These are phyloP conservation scores for Solanum habrochaites DNA, from an alignment of 257 asterid genomes.

Conservation along the genomic window DNA sequence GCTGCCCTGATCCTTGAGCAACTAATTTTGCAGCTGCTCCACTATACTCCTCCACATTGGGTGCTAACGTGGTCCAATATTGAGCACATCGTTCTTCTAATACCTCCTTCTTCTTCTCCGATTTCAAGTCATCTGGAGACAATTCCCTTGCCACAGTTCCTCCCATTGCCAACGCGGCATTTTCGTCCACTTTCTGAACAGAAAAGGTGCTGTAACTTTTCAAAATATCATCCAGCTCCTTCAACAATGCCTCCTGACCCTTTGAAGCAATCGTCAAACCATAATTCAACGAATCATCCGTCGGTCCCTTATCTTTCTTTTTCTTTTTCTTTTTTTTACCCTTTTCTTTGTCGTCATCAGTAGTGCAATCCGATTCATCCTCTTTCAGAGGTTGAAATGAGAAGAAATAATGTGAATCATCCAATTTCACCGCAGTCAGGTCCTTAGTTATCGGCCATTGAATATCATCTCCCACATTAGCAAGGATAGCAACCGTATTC, in stretches of 20 bases:
- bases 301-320: slow-evolving; percentile 5
- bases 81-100: slow-evolving; percentile 82
- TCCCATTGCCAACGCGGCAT: slow-evolving; percentile 25
- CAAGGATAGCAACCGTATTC: slow-evolving; percentile 51
- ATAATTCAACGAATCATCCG: slow-evolving; percentile 44
- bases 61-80: slow-evolving; percentile 94
- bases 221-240: slow-evolving; percentile 50
- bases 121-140: slow-evolving; percentile 38
- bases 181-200: slow-evolving; percentile 55
- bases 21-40: slow-evolving; percentile 77
- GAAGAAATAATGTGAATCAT: slow-evolving; percentile 73
- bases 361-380: slow-evolving; percentile 23
- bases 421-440: slow-evolving; percentile 74
- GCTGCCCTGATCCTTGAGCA: slow-evolving; percentile 84
- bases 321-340: slow-evolving; percentile 9
- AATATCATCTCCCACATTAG: slow-evolving; percentile 50
- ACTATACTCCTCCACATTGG: slow-evolving; percentile 95
- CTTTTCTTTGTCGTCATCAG: slow-evolving; percentile 23
- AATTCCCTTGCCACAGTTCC: slow-evolving; percentile 44
- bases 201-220: slow-evolving; percentile 50
- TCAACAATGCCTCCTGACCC: slow-evolving; percentile 52
- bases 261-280: slow-evolving; percentile 69
- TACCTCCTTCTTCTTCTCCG: slow-evolving; percentile 53
- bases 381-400: slow-evolving; percentile 41
- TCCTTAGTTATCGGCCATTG: slow-evolving; percentile 89